Percentiles rank a stretch among this genome's conserved stretches.
Evolutionary conservation across 345 rosid genomes (phyloP).

Genomic region (Linum lewisii): DNA sequence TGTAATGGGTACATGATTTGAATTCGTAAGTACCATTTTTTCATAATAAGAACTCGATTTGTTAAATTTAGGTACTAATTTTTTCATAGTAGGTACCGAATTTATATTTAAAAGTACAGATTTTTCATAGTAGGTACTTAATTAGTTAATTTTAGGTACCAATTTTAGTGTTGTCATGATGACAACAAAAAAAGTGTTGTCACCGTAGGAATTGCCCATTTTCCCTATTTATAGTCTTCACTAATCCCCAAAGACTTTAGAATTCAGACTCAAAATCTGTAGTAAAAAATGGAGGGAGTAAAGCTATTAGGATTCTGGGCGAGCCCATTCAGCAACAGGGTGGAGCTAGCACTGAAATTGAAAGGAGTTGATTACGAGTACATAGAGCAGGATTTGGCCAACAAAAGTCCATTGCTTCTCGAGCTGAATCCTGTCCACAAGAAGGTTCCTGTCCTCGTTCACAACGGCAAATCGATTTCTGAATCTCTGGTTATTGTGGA

Average conservation of each 20-base stretch:
- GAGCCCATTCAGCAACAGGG: slow-evolving; percentile 18
- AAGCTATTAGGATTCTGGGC: slow-evolving; percentile 20
- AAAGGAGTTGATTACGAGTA: slow-evolving; percentile 27
- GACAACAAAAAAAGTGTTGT: no score
- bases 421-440: slow-evolving; percentile 25
- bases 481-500: slow-evolving; percentile 25
- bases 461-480: slow-evolving; percentile 15
- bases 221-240: slow-evolving; percentile 1
- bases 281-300: slow-evolving; percentile 13
- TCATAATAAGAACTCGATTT: no score
- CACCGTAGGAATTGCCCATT: no score
- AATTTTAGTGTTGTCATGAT: no score
- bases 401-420: slow-evolving; percentile 24
- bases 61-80: no score
- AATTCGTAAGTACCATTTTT: no score
- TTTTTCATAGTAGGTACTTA: no score
- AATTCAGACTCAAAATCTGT: not conserved
- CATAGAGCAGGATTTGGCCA: slow-evolving; percentile 18
- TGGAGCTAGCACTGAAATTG: slow-evolving; percentile 23
- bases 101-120: no score
- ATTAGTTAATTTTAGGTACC: no score
- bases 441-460: slow-evolving; percentile 30
- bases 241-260: not conserved
- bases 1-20: no score
- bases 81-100: no score